These are phyloP conservation scores for Nyctanthes arbortristis DNA, from an alignment of 257 asterid genomes.

Conservation along the genomic window DNA sequence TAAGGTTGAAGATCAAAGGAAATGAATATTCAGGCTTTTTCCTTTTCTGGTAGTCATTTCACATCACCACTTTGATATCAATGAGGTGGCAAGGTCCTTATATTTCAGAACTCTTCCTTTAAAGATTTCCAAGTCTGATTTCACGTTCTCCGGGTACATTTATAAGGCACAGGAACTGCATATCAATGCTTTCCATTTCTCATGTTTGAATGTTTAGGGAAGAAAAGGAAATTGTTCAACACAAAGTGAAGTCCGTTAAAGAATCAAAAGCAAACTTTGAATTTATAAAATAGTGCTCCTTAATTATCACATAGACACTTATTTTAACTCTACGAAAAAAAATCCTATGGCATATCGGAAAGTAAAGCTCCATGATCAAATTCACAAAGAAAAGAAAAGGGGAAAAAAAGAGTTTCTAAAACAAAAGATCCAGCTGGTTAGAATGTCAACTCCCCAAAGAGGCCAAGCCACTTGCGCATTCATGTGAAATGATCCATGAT, in stretches of 20 bases:
- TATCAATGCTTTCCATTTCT: neutral
- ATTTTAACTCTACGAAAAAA: too few species aligned
- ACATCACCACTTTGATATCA: neutral
- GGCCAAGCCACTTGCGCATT: neutral
- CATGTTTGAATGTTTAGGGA: conserved; percentile 3
- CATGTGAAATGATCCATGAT: conserved; percentile 11
- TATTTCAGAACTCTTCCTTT: neutral
- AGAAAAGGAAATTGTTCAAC: neutral
- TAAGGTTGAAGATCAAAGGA: neutral
- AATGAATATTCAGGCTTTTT: neutral
- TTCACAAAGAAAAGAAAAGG: conserved; percentile 10
- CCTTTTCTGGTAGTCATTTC: neutral
- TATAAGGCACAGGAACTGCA: conserved; percentile 9
- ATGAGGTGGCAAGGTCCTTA: neutral
- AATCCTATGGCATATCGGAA: too few species aligned
- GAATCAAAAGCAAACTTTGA: conserved; percentile 6
- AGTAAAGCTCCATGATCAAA: neutral
- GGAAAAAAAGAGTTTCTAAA: too few species aligned
- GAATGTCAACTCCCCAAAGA: too few species aligned
- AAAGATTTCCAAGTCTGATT: neutral
- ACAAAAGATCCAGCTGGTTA: too few species aligned
- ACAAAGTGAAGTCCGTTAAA: conserved; percentile 13
- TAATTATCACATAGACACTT: conserved; percentile 11
- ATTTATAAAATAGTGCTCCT: conserved; percentile 1
- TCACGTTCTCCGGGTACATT: neutral